Conservation (phyloP, 2,329 filamentous ascomycete genomes). For the Fusarium vanettenii region DNA sequence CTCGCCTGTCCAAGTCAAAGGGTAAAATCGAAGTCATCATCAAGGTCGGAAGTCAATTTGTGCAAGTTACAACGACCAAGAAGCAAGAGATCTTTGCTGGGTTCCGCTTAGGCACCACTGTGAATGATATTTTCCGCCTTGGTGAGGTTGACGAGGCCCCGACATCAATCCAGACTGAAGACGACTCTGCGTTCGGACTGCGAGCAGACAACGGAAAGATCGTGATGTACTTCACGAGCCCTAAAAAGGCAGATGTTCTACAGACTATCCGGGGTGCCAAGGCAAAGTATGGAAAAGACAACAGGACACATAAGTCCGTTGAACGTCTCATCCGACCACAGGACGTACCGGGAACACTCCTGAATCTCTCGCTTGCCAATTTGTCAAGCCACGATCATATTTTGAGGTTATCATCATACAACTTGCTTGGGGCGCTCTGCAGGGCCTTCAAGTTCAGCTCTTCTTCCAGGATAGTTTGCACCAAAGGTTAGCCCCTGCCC, state of each 20-base stretch:
- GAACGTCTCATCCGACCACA: constrained; percentile 76
- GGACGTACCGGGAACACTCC: constrained; percentile 75
- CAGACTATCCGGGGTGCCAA: constrained; percentile 73
- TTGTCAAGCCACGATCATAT: constrained; percentile 70
- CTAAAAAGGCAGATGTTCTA: constrained; percentile 71
- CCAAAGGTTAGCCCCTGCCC: constrained; percentile 61
- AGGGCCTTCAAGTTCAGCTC: constrained; percentile 75
- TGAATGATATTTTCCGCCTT: constrained; percentile 78
- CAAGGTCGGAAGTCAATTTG: constrained; percentile 76
- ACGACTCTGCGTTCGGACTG: constrained; percentile 75
- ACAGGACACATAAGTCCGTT: constrained; percentile 68
- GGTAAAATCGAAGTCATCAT: constrained; percentile 77
- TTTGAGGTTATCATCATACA: constrained; percentile 74
- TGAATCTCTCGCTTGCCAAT: constrained; percentile 76
- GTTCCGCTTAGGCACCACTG: constrained; percentile 69
- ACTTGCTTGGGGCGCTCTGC: constrained; percentile 74
- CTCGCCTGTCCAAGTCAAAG: constrained; percentile 73
- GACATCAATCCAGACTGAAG: constrained; percentile 72
- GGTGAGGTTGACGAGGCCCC: constrained; percentile 76
- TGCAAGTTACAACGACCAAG: constrained; percentile 76
- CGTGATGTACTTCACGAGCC: constrained; percentile 78
- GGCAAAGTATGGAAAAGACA: constrained; percentile 73
- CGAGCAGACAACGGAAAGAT: constrained; percentile 77
- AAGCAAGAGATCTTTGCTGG: constrained; percentile 76
- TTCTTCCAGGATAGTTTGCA: constrained; percentile 70